Base-by-base conservation (phyloP, 345 rosid species). In the Pseudoturritis turrita region DNA sequence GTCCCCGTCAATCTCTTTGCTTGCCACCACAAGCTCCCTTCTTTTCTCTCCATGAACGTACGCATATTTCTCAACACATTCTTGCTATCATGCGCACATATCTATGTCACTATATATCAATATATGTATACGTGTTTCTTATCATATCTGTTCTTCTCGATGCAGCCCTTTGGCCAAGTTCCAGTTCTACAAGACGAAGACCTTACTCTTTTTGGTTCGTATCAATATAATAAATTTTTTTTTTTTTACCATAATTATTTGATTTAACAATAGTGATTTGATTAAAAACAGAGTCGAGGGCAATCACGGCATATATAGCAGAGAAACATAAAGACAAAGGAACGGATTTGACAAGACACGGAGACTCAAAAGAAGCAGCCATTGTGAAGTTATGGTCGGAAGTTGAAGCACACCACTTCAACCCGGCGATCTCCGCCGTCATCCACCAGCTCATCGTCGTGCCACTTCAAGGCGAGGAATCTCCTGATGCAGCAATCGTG, bases 141-240 rank as follows among this genome's bases (percentile, higher is more conserved):
- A 44, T 2, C 22, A 25, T 40, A 61, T 22, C 3, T 37, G 6
- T 51, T 40, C 41, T 28, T 5, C 4, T 36, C 4, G 22, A 68
- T 79, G 81, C 84, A 88, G 97, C 97, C 98, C 12, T 92, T 92
- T 17, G 98, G 98, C 29, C 85, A 65, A 63, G 74, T 92, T 76
- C 98, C 98, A 25, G 96, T 76, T 14, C 83, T 92, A 17, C 92
- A 92, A 83, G 98, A 92, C 50, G 91, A 72, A 7, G 91, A 88
- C 73, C 81, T 89, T 22, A 87, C 83, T n/a, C 67, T 89, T 64
- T 89, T 89, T 47, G 96, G 98, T 91, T 68, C 14, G 33, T 41
- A 17, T 39, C 12, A 43, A 28, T 19, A 39, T 54, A 5, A 26
- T 35, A 23, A 10, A 4, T 11, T 6, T 25, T 3, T 4, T 10